Evolutionary conservation across 2,329 filamentous ascomycete genomes (phyloP).

Genomic region (Parafenestella ontariensis): DNA sequence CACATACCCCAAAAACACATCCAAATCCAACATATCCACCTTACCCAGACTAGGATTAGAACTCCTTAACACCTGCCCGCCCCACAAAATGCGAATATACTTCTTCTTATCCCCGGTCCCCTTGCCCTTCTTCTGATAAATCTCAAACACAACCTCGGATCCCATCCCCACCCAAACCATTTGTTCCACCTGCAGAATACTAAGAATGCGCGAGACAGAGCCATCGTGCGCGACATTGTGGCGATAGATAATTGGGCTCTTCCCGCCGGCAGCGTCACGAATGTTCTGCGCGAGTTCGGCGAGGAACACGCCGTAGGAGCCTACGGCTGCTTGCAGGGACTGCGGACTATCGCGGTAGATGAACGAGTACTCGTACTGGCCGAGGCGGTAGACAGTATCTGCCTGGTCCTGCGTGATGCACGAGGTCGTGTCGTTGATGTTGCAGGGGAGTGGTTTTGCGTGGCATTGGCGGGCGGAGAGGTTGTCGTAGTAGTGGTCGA

Average conservation of each 20-base stretch:
- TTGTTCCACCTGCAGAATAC: constrained; percentile 72
- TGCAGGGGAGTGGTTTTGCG: constrained; percentile 74
- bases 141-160: constrained; percentile 77
- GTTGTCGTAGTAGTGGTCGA: constrained; percentile 88
- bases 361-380: constrained; percentile 81
- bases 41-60: constrained; percentile 71
- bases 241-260: constrained; percentile 60
- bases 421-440: constrained; percentile 55
- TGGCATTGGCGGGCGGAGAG: constrained; percentile 81
- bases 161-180: constrained; percentile 92
- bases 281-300: constrained; percentile 74
- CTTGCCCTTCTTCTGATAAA: constrained; percentile 54
- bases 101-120: constrained; percentile 20
- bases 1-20: constrained; percentile 71
- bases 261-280: constrained; percentile 50
- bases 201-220: constrained; percentile 70
- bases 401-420: constrained; percentile 71
- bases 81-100: constrained; percentile 74
- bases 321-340: constrained; percentile 68
- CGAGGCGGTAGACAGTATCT: constrained; percentile 75
- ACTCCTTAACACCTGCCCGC: constrained; percentile 70
- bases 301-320: constrained; percentile 74
- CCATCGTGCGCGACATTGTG: constrained; percentile 87
- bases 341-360: constrained; percentile 72
- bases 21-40: constrained; percentile 74